Evolutionary conservation across 768 basidiomycete genomes (phyloP).

Genomic region (Dacryopinax primogenitus): DNA sequence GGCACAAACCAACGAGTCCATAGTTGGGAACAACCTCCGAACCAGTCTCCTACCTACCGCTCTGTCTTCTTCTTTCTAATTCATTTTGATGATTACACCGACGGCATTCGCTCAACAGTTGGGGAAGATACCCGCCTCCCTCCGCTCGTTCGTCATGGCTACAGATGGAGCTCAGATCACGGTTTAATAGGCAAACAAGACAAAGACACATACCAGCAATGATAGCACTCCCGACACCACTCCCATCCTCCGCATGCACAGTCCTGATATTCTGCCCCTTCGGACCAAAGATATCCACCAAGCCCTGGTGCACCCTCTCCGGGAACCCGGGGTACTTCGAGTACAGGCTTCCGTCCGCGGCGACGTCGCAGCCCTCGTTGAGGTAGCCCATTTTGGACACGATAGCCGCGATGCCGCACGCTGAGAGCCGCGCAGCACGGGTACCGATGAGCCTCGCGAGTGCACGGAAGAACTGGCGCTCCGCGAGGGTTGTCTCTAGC

Average conservation of each 20-base stretch:
- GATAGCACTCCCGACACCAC: conserved; percentile 91
- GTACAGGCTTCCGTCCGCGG: conserved; percentile 90
- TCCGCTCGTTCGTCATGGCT: conserved; percentile 86
- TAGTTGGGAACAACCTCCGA: no score
- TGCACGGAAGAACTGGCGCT: conserved; percentile 93
- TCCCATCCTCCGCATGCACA: conserved; percentile 78
- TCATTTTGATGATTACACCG: conserved; percentile 13
- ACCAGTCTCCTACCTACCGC: no score
- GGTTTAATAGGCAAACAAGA: neutral
- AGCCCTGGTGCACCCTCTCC: conserved; percentile 81
- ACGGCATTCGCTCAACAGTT: conserved; percentile 14
- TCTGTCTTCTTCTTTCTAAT: conserved; percentile 16
- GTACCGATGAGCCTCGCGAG: conserved; percentile 80
- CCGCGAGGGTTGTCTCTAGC: conserved; percentile 87
- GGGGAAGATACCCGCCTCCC: conserved; percentile 40
- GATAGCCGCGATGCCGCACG: conserved; percentile 94
- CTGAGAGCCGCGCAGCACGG: conserved; percentile 77
- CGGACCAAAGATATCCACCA: conserved; percentile 91
- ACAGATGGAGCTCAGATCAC: conserved; percentile 1
- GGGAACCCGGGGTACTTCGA: conserved; percentile 98
- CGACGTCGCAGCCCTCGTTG: conserved; percentile 79
- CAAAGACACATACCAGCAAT: conserved; percentile 50
- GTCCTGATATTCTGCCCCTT: conserved; percentile 80
- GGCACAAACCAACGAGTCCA: no score
- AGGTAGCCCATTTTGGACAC: conserved; percentile 89